phyloP scores from a whole-genome alignment of 768 basidiomycete genomes.

The Trametes cingulata region DNA sequence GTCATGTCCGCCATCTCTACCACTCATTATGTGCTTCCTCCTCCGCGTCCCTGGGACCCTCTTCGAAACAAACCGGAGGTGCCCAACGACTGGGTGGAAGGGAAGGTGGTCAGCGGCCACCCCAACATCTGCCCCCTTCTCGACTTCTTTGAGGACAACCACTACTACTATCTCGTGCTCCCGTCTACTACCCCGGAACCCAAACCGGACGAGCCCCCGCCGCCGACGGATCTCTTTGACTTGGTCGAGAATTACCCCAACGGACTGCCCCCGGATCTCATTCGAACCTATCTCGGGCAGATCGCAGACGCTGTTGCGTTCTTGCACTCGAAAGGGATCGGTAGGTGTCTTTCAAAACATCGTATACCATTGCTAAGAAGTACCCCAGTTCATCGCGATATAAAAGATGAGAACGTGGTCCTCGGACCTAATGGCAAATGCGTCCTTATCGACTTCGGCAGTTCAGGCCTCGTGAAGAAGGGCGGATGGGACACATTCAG shows the following conservation, averaged over 20 bases:
- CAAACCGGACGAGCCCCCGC: conserved; percentile 49
- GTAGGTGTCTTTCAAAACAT: conserved; percentile 43
- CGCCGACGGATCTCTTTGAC: conserved; percentile 89
- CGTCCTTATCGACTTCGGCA: conserved; percentile 96
- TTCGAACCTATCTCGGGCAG: conserved; percentile 88
- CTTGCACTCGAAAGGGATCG: conserved; percentile 89
- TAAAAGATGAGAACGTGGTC: conserved; percentile 97
- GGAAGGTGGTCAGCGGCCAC: conserved; percentile 78
- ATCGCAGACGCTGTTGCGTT: conserved; percentile 90
- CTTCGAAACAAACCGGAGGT: conserved; percentile 41
- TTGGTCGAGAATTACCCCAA: conserved; percentile 87
- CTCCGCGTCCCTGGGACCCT: conserved; percentile 84
- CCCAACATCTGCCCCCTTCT: conserved; percentile 93
- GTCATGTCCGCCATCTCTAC: conserved; percentile 90
- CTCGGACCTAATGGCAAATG: conserved; percentile 79
- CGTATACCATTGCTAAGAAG: not conserved
- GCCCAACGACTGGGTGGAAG: conserved; percentile 62
- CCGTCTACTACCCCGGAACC: conserved; percentile 71
- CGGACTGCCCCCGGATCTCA: conserved; percentile 72
- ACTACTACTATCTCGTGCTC: conserved; percentile 94
- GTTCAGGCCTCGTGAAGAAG: conserved; percentile 82
- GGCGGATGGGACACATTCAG: conserved; percentile 90
- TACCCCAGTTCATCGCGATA: conserved; percentile 83
- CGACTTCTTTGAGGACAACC: conserved; percentile 95
- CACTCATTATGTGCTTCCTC: conserved; percentile 75